Conservation (phyloP, 371 early-diverging fungal genomes). For the Rhizopus stolonifer region DNA sequence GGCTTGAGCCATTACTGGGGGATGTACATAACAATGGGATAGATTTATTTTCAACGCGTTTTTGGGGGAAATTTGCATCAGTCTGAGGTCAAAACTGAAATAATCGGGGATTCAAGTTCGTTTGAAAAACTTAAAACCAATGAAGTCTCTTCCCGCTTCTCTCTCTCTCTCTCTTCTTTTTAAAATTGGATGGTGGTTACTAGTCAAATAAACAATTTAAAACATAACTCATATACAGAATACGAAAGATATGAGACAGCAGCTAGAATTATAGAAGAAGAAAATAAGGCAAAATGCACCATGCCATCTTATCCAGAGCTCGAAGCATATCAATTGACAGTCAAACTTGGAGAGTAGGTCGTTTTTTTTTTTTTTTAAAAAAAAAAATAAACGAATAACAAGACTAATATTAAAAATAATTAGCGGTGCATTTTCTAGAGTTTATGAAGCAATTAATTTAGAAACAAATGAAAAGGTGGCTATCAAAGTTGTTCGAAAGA, state of each 20-base stretch:
- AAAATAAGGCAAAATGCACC: slow-evolving; percentile 24
- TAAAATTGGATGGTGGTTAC: slow-evolving; percentile 28
- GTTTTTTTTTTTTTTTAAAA: too few species aligned
- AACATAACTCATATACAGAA: slow-evolving; percentile 3
- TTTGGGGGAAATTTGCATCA: too few species aligned
- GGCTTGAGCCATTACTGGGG: too few species aligned
- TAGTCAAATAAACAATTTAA: slow-evolving; percentile 50
- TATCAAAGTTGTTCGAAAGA: slow-evolving; percentile 79
- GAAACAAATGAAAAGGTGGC: slow-evolving; percentile 68
- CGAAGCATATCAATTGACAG: slow-evolving; percentile 48
- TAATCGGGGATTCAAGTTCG: not conserved
- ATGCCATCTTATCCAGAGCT: slow-evolving; percentile 58
- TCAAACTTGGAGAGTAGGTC: slow-evolving; percentile 72
- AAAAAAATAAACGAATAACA: not conserved
- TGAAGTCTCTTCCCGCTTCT: not conserved
- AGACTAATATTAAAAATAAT: not conserved
- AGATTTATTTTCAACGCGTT: not conserved
- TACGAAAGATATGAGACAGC: slow-evolving; percentile 25
- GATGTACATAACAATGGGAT: not conserved
- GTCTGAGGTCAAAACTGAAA: not conserved
- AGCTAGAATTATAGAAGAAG: slow-evolving; percentile 35
- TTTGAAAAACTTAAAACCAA: not conserved
- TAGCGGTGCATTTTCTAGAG: slow-evolving; percentile 86
- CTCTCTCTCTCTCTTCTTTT: not conserved
- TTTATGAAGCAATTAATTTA: slow-evolving; percentile 68